Evolutionary conservation across 2,329 filamentous ascomycete genomes (phyloP).

Genomic region (Didymella exigua): DNA sequence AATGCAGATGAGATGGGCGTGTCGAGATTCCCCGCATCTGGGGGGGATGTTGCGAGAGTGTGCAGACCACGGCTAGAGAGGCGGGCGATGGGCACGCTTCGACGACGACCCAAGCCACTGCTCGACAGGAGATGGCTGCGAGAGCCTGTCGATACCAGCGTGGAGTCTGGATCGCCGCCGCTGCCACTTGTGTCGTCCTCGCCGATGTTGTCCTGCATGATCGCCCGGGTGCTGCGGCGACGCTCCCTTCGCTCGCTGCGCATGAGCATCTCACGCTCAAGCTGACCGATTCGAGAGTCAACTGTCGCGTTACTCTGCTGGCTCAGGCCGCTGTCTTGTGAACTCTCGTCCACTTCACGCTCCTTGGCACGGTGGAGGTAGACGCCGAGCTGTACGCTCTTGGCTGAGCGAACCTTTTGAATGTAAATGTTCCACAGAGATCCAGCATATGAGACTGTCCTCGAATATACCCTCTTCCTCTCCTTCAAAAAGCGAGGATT

Average conservation of each 20-base stretch:
- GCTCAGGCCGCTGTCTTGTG: slow-evolving; percentile 46
- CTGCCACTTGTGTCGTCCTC: slow-evolving; percentile 54
- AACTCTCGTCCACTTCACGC: slow-evolving; percentile 55
- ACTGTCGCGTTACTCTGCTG: slow-evolving; percentile 53
- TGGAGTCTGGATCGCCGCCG: slow-evolving; percentile 52
- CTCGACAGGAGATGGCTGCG: slow-evolving; percentile 32
- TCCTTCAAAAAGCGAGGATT: slow-evolving; percentile 62
- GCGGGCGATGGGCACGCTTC: slow-evolving; percentile 22
- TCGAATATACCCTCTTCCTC: slow-evolving; percentile 64
- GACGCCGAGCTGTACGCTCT: slow-evolving; percentile 63
- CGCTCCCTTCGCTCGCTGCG: slow-evolving; percentile 47
- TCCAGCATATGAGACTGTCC: slow-evolving; percentile 65
- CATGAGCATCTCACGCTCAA: slow-evolving; percentile 60
- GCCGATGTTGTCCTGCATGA: slow-evolving; percentile 29
- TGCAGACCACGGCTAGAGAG: slow-evolving; percentile 25
- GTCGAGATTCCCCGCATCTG: slow-evolving; percentile 21
- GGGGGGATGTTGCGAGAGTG: slow-evolving; percentile 21
- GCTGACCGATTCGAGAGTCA: slow-evolving; percentile 59
- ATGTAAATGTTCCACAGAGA: slow-evolving; percentile 68
- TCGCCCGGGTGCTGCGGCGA: slow-evolving; percentile 34
- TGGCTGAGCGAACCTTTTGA: slow-evolving; percentile 61
- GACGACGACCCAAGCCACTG: slow-evolving; percentile 26
- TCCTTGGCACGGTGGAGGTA: slow-evolving; percentile 66
- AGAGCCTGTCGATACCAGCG: slow-evolving; percentile 34
- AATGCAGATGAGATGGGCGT: slow-evolving; percentile 27